Evolutionary conservation across 805 yeast genomes (phyloP), one percentile per base, ranked within the genome.

Genomic region (Jamesozyma lodderae): DNA sequence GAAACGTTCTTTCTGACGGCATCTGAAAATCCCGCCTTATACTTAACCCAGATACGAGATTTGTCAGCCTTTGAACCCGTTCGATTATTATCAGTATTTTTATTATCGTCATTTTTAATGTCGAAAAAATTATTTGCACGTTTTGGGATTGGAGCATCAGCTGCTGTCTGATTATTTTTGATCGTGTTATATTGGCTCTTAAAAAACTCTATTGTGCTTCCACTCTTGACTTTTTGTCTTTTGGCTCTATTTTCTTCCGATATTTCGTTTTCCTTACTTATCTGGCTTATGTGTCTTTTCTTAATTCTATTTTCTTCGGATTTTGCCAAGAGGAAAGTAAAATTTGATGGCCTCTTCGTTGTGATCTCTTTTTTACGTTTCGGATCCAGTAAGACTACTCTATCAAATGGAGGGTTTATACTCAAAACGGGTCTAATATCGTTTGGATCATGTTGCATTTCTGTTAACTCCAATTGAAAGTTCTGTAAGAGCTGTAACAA

Each of bases 11-110:
- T 85, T 24, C 94, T 64, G 2, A 87, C 96, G 0, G 96, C 96
- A 57, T 85, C 81, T 4, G 94, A 82, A 52, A 81, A 87, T 0
- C 96, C 96, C 60, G 87, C 96, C 45, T 81, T 82, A 54, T 79
- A 86, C 53, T 81, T 85, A n/a, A 87, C 83, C 96, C 96, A 87
- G 33, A 77, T 69, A 51, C 45, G 37, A 52, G 33, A 20, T n/a
- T 36, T 34, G 47, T 52, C 62, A 59, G 23, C 54, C 48, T 19
- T 46, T 47, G 24, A 55, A n/a, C 22, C 8, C 6, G 7, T 13
- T 13, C 23, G n/a, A 19, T 14, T 31, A 10, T 27, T 15, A 15
- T 10, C 26, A 2, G 32, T 14, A 2, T 17, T 3, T 18, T 21
- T 13, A 14, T 11, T 19, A 8, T 37, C 38, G 10, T 37, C 33